Percentiles rank a stretch among this genome's conserved stretches.
Conservation (phyloP, 2,329 filamentous ascomycete genomes). For the Microsporum ferrugineum region DNA sequence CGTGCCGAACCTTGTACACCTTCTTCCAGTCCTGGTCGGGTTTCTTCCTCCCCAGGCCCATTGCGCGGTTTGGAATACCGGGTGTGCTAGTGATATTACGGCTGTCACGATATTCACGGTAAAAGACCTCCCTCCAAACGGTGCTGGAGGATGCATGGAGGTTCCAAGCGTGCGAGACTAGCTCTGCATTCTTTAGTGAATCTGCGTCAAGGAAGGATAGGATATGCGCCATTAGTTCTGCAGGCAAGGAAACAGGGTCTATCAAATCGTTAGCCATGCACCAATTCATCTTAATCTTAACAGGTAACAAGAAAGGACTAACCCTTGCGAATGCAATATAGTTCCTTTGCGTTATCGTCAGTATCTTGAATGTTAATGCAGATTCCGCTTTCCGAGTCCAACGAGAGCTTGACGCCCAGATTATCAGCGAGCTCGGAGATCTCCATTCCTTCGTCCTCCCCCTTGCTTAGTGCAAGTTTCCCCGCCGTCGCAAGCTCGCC, state of each 20-base stretch:
- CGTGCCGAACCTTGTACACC: constrained; percentile 66
- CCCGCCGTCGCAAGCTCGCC: constrained; percentile 30
- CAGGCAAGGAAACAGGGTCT: constrained; percentile 48
- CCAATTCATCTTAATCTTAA: neutral
- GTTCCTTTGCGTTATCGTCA: constrained; percentile 24
- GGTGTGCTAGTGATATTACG: constrained; percentile 16
- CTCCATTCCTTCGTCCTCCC: constrained; percentile 17
- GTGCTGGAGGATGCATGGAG: constrained; percentile 44
- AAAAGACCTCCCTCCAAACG: constrained; percentile 54
- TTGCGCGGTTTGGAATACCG: constrained; percentile 8
- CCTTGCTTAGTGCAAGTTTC: constrained; percentile 17
- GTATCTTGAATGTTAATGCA: constrained; percentile 35
- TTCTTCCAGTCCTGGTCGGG: constrained; percentile 71
- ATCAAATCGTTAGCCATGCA: constrained; percentile 13
- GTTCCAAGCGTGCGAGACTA: constrained; percentile 48
- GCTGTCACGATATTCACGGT: constrained; percentile 39
- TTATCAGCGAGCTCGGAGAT: constrained; percentile 13
- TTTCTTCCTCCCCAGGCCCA: constrained; percentile 42
- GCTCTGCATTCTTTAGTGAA: constrained; percentile 44
- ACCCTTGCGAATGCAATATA: constrained; percentile 30
- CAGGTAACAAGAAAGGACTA: constrained; percentile 7
- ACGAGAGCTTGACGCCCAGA: constrained; percentile 22
- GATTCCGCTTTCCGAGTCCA: constrained; percentile 41
- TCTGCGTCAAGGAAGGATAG: constrained; percentile 49
- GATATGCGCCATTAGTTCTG: constrained; percentile 48